Evolutionary conservation across 371 early-diverging fungal genomes (phyloP), one percentile per base, ranked within the genome.

Genomic region (Actinomortierella ambigua): DNA sequence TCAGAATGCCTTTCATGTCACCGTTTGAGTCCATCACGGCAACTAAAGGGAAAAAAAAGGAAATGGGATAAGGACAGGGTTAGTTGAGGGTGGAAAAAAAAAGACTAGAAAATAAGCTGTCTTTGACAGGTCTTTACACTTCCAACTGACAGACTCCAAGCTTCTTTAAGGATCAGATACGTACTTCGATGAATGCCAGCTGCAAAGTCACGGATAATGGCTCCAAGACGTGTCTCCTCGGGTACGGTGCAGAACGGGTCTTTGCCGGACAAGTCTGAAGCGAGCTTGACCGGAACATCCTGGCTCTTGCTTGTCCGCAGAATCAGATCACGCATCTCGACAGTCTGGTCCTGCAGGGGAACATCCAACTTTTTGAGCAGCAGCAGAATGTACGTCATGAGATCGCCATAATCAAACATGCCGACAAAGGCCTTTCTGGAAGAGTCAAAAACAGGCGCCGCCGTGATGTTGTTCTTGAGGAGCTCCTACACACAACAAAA

Each of bases 381-480:
- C 26, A 82, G 48, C 17, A 89, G 65, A 9, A 90, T 68, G 61
- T 85, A 89, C 1, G 86, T 70, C 52, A 88, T 86, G 27, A 93
- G 75, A 65, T 94, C 95, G 24, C 88, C 88, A 75, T 91, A 90
- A 61, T 94, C 95, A 78, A 94, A 93, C 92, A 94, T 92, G 47
- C 95, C 95, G 0, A 90, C 81, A 68, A 87, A 93, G 13, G 76
- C 59, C 28, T 76, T 75, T 26, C 46, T 61, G 53, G 20, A 28
- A 48, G 54, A 52, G 55, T 91, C 88, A 77, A 86, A 91, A 0
- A 94, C 87, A 2, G 95, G 95, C 0, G 93, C 93, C 0, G 92
- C 90, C 7, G 61, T 57, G 49, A 68, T 43, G 34, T 52, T 52
- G 29, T 62, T 52, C 57, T 57, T 47, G 9, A 57, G 52, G 5